Evolutionary conservation across 2,329 filamentous ascomycete species (phyloP).

Genomic region (Orbilia quercus): DNA sequence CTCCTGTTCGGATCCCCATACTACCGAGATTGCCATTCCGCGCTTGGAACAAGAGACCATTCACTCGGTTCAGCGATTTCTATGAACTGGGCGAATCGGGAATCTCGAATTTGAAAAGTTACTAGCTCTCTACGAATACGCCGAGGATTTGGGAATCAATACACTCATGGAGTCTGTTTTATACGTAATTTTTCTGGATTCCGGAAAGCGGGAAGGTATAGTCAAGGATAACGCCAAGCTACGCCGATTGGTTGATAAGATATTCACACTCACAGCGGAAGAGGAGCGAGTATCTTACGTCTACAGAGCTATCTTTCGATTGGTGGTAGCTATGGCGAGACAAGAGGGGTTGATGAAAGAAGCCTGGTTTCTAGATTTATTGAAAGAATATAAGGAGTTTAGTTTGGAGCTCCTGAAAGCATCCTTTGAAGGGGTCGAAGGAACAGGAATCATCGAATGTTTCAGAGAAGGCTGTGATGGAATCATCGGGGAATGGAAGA

Average conservation of each 20-base stretch:
- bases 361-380: slow-evolving; percentile 20
- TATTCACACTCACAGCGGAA: slow-evolving; percentile 29
- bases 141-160: slow-evolving; percentile 29
- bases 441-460: slow-evolving; percentile 12
- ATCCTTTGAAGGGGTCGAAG: slow-evolving; percentile 7
- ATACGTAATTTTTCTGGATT: slow-evolving; percentile 19
- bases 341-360: slow-evolving; percentile 23
- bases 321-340: slow-evolving; percentile 8
- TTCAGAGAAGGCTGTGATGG: slow-evolving; percentile 28
- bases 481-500: slow-evolving; percentile 28
- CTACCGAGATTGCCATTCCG: slow-evolving; percentile 26
- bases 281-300: slow-evolving; percentile 17
- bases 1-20: slow-evolving; percentile 27
- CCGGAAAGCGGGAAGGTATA: slow-evolving; percentile 17
- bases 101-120: slow-evolving; percentile 26
- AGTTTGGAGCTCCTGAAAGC: slow-evolving; percentile 30
- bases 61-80: slow-evolving; percentile 22
- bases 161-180: slow-evolving; percentile 36
- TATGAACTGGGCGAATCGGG: slow-evolving; percentile 20
- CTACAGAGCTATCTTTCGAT: slow-evolving; percentile 29
- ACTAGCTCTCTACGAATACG: slow-evolving; percentile 39
- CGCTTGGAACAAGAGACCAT: slow-evolving; percentile 31
- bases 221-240: slow-evolving; percentile 17
- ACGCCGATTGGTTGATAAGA: slow-evolving; percentile 13
- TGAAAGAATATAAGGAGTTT: slow-evolving; percentile 29